These are phyloP conservation scores for Prunus persica DNA, from an alignment of 306 rosid genomes.

Conservation along the genomic window DNA sequence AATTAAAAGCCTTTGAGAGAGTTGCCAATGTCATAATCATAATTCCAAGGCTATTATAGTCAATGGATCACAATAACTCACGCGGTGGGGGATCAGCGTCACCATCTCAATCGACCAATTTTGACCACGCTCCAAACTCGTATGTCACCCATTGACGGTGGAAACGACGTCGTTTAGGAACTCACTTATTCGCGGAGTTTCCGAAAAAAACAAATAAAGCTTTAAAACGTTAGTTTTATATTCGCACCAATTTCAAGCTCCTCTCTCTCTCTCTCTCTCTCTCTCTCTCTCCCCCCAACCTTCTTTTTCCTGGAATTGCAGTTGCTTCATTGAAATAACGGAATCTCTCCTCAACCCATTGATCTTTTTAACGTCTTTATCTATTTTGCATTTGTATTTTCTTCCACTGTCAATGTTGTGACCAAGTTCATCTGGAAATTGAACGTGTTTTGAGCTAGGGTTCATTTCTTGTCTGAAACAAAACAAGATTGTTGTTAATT, in stretches of 20 bases:
- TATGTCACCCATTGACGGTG: neutral
- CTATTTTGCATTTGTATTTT: neutral
- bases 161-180: neutral
- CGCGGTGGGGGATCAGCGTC: neutral
- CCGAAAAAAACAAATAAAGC: neutral
- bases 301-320: neutral
- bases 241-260: neutral
- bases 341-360: neutral
- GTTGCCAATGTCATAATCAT: neutral
- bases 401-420: neutral
- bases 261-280: neutral
- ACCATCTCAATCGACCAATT: neutral
- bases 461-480: neutral
- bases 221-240: neutral
- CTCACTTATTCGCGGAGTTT: neutral
- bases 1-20: neutral
- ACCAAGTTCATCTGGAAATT: neutral
- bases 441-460: neutral
- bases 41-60: neutral
- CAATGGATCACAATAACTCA: neutral
- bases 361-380: neutral
- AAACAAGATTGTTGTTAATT: neutral
- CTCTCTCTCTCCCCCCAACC: neutral
- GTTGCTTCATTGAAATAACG: neutral
- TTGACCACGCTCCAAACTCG: slow-evolving; percentile 8